Conservation (phyloP, 371 early-diverging fungal genomes). For the Saksenaea vasiformis region DNA sequence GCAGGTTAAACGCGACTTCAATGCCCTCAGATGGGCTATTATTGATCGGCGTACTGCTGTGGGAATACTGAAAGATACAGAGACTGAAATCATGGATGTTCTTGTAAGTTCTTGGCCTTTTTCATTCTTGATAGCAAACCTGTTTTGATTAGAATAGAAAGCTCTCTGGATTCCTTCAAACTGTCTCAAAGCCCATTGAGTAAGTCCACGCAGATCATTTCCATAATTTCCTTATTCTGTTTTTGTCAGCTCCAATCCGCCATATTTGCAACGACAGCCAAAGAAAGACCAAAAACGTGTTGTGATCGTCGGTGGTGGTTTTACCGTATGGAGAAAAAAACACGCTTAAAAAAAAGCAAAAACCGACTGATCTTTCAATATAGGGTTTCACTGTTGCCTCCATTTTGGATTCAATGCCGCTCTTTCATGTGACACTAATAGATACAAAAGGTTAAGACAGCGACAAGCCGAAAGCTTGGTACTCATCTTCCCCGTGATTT, state of each 20-base stretch:
- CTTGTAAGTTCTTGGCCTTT: slow-evolving; percentile 20
- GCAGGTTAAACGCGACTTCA: slow-evolving; percentile 25
- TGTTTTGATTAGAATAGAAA: not conserved
- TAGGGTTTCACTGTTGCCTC: slow-evolving; percentile 46
- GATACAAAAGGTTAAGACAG: slow-evolving; percentile 37
- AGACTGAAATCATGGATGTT: slow-evolving; percentile 29
- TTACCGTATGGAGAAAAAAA: slow-evolving; percentile 29
- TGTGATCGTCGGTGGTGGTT: slow-evolving; percentile 41
- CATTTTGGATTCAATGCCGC: slow-evolving; percentile 42
- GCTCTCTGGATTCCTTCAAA: not conserved
- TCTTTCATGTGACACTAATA: slow-evolving; percentile 41
- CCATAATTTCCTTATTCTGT: not conserved
- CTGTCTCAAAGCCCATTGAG: not conserved
- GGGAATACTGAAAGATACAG: slow-evolving; percentile 29
- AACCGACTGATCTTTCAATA: not conserved
- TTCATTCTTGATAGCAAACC: not conserved
- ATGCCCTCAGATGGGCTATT: slow-evolving; percentile 28
- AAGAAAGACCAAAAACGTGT: slow-evolving; percentile 28
- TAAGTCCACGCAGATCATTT: not conserved
- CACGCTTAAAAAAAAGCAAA: slow-evolving; percentile 4
- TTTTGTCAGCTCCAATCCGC: slow-evolving; percentile 10
- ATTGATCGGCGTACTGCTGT: slow-evolving; percentile 24
- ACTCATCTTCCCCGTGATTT: not conserved
- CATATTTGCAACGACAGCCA: not conserved
- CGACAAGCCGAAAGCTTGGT: not conserved